Evolutionary conservation across 2,329 filamentous ascomycete species (phyloP).

Genomic region (Didymella arachidicola): DNA sequence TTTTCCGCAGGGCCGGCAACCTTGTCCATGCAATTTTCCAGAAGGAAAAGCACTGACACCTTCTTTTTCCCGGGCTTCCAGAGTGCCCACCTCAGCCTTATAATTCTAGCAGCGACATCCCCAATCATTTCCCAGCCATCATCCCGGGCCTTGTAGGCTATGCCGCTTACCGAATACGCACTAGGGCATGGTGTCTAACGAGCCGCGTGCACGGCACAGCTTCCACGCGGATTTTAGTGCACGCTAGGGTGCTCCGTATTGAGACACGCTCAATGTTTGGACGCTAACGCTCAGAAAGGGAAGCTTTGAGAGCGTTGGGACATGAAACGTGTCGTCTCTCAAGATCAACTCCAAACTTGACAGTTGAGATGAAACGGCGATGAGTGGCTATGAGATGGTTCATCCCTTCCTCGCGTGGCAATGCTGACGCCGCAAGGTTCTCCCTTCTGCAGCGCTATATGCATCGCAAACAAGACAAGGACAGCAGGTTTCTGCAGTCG

Average conservation of each 20-base stretch:
- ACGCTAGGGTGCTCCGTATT: slow-evolving; percentile 14
- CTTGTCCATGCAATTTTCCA: slow-evolving; percentile 32
- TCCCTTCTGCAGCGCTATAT: slow-evolving; percentile 17
- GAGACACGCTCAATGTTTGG: slow-evolving; percentile 17
- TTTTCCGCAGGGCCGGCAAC: slow-evolving; percentile 25
- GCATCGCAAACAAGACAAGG: slow-evolving; percentile 15
- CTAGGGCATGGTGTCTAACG: slow-evolving; percentile 17
- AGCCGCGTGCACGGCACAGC: slow-evolving; percentile 32
- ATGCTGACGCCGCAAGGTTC: slow-evolving; percentile 17
- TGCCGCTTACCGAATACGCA: slow-evolving; percentile 17
- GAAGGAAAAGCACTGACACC: slow-evolving; percentile 31
- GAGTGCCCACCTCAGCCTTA: slow-evolving; percentile 20
- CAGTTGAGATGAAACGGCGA: slow-evolving; percentile 24
- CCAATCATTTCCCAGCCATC: slow-evolving; percentile 27
- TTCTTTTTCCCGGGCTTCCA: slow-evolving; percentile 27
- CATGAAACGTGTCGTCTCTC: slow-evolving; percentile 22
- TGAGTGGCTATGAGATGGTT: slow-evolving; percentile 10
- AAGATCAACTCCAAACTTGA: slow-evolving; percentile 19
- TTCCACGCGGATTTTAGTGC: slow-evolving; percentile 32
- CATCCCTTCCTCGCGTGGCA: slow-evolving; percentile 21
- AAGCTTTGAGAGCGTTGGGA: slow-evolving; percentile 22
- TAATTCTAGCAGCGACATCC: slow-evolving; percentile 18
- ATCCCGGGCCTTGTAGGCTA: slow-evolving; percentile 18
- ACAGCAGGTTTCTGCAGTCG: slow-evolving; percentile 14
- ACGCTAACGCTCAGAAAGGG: slow-evolving; percentile 19